These are phyloP conservation scores for Blastobotrys attinorum DNA, from an alignment of 805 yeast genomes.

Conservation along the genomic window DNA sequence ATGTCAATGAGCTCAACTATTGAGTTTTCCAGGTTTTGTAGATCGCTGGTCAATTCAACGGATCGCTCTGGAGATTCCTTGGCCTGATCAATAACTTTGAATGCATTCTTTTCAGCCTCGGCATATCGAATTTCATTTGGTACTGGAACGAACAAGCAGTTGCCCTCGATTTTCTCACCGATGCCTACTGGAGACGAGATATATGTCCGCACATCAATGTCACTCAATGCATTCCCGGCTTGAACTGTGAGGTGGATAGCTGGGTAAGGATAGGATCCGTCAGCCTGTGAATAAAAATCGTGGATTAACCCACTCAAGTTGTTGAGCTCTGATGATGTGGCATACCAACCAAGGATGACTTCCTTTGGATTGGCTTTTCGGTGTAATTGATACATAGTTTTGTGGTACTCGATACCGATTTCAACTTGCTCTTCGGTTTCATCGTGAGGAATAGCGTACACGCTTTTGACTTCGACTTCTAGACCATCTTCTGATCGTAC, in stretches of 20 bases:
- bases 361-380: constrained; percentile 74
- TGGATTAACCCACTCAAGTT: constrained; percentile 70
- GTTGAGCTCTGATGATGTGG: constrained; percentile 50
- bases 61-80: constrained; percentile 26
- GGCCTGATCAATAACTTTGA: constrained; percentile 29
- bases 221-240: constrained; percentile 39
- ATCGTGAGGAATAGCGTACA: constrained; percentile 73
- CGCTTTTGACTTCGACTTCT: constrained; percentile 62
- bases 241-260: constrained; percentile 74
- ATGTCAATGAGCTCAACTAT: constrained; percentile 31
- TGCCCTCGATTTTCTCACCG: constrained; percentile 30
- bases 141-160: constrained; percentile 67
- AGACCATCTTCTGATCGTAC: constrained; percentile 76
- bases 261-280: constrained; percentile 65
- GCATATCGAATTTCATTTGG: constrained; percentile 54
- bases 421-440: constrained; percentile 70
- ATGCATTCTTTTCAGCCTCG: constrained; percentile 41
- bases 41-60: constrained; percentile 27
- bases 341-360: constrained; percentile 78
- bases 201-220: constrained; percentile 51
- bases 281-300: constrained; percentile 66
- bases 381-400: constrained; percentile 59
- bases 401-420: constrained; percentile 70
- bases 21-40: constrained; percentile 28
- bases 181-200: constrained; percentile 71